phyloP scores from a whole-genome alignment of 164 flowering plant species.

The Tetracentron sinense region DNA sequence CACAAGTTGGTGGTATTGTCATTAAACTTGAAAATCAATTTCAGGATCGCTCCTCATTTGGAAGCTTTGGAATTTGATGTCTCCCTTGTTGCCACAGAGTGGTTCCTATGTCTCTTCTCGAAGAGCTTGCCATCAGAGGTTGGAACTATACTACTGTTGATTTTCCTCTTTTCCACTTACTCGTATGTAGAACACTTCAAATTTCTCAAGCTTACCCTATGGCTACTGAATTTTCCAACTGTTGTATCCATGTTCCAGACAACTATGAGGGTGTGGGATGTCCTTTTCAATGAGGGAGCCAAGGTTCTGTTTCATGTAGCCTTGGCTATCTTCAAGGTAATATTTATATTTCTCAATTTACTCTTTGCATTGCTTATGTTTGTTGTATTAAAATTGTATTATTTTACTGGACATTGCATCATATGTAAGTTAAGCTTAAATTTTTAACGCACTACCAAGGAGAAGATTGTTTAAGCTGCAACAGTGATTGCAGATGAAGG shows the following conservation, averaged over 20 bases:
- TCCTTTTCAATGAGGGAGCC: slow-evolving; percentile 92
- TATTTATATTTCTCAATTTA: background rate
- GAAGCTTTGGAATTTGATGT: slow-evolving; percentile 84
- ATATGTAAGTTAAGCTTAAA: background rate
- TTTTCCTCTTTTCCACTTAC: background rate
- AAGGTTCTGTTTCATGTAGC: slow-evolving; percentile 86
- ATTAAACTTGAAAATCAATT: slow-evolving; percentile 14
- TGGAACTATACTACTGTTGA: background rate
- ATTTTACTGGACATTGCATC: background rate
- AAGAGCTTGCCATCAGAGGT: slow-evolving; percentile 99
- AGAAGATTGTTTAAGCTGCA: background rate
- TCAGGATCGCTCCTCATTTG: slow-evolving; percentile 83
- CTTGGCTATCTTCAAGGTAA: slow-evolving; percentile 86
- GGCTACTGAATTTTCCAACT: background rate
- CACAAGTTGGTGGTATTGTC: slow-evolving; percentile 1
- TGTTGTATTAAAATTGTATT: background rate
- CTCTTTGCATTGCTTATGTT: background rate
- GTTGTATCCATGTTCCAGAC: slow-evolving; percentile 46
- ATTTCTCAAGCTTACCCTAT: background rate
- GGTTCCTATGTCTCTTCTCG: slow-evolving; percentile 94
- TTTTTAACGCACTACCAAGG: background rate
- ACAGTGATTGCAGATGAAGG: slow-evolving; percentile 71
- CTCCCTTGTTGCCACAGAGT: slow-evolving; percentile 92
- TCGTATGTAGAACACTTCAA: background rate
- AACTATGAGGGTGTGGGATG: slow-evolving; percentile 93